Evolutionary conservation across 345 rosid species (phyloP).

Genomic region (Atalantia buxifolia): DNA sequence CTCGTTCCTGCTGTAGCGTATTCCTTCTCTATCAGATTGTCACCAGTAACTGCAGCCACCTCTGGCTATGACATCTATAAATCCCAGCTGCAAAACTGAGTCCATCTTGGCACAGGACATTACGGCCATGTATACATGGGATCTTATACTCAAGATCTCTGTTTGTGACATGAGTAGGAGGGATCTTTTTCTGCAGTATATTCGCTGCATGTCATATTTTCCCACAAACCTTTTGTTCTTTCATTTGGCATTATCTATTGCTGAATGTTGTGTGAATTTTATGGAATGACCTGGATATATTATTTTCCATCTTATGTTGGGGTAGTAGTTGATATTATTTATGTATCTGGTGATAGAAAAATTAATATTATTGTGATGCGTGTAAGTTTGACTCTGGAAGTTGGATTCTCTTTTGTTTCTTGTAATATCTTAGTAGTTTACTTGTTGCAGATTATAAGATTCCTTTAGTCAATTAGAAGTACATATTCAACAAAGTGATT

Average conservation of each 20-base stretch:
- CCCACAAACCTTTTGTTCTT: background rate
- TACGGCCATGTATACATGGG: background rate
- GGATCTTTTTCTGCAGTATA: background rate
- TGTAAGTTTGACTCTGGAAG: background rate
- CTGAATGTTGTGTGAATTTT: background rate
- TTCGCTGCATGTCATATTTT: background rate
- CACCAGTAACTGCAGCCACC: conserved; percentile 55
- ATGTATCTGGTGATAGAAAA: background rate
- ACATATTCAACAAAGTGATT: no score
- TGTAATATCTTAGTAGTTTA: no score
- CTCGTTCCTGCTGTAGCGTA: conserved; percentile 68
- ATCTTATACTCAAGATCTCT: background rate
- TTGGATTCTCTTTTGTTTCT: no score
- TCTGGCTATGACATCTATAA: conserved; percentile 51
- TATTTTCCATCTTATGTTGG: background rate
- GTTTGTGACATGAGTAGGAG: background rate
- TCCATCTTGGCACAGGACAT: background rate
- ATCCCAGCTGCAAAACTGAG: conserved; percentile 46
- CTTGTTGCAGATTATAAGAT: no score
- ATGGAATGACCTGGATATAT: background rate
- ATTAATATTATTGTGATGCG: background rate
- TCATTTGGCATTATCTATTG: background rate
- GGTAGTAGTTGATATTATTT: background rate
- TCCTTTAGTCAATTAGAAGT: no score
- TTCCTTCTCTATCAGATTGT: conserved; percentile 64